Evolutionary conservation across 1,139 yeast genomes (phyloP).

Genomic region (Candida neerlandica): DNA sequence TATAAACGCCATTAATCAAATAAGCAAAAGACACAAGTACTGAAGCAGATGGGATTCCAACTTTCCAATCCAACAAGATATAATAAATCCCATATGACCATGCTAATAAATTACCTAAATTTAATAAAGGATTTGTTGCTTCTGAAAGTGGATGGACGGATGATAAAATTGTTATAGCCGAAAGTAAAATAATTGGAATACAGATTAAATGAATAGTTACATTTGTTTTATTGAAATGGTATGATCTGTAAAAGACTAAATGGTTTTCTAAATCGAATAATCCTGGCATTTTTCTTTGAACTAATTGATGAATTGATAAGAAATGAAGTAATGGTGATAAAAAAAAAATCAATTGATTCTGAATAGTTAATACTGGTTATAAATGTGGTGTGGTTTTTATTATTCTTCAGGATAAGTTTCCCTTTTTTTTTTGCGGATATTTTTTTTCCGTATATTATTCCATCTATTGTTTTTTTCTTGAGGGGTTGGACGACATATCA

Average conservation of each 20-base stretch:
- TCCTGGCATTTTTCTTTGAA: slow-evolving; percentile 22
- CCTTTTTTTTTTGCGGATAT: background rate
- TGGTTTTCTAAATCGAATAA: slow-evolving; percentile 63
- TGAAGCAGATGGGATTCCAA: slow-evolving; percentile 42
- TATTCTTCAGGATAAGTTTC: background rate
- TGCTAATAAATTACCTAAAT: slow-evolving; percentile 39
- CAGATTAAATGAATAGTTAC: slow-evolving; percentile 77
- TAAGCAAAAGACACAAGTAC: slow-evolving; percentile 45
- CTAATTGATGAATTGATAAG: background rate
- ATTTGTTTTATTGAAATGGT: slow-evolving; percentile 71
- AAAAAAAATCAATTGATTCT: background rate
- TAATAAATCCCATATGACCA: slow-evolving; percentile 45
- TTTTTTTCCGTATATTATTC: too few species aligned
- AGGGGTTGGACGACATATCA: too few species aligned
- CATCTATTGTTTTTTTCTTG: too few species aligned
- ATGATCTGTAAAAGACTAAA: slow-evolving; percentile 78
- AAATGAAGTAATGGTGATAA: background rate
- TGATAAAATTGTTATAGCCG: slow-evolving; percentile 49
- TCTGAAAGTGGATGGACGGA: slow-evolving; percentile 19
- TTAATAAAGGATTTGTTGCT: slow-evolving; percentile 34
- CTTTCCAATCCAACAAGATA: slow-evolving; percentile 40
- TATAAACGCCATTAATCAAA: slow-evolving; percentile 32
- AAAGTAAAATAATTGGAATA: slow-evolving; percentile 73
- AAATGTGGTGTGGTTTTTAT: background rate
- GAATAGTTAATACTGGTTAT: background rate